Base-by-base conservation (phyloP, 2,329 filamentous ascomycete species). In the Kalmusia sp. region DNA sequence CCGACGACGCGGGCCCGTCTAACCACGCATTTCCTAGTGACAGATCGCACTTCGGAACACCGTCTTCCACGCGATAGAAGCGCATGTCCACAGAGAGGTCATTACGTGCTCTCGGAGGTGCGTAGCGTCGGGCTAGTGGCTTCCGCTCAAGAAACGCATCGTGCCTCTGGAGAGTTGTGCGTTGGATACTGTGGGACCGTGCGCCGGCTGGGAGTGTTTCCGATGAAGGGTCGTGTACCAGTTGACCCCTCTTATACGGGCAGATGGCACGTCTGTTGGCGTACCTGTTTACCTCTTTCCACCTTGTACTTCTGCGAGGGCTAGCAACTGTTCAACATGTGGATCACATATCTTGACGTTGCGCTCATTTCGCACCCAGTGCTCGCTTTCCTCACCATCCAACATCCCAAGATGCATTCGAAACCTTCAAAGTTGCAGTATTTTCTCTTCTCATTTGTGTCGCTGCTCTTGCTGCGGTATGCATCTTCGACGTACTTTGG, bases 291-390 rank as follows among this genome's bases (percentile, higher is more conserved):
- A 22, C 52, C 28, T 54, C 47, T 46, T 49, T 35, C 48, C 28
- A 22, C 38, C 34, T 27, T 25, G 17, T 22, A 11, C 24, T 5
- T 47, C 30, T 21, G 45, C 44, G 22, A 38, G n/a, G 30, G 21
- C 33, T 30, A 41, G 7, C 19, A n/a, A 4, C 30, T 37, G 14
- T 25, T 51, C 39, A 55, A 35, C 39, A 66, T 70, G 68, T 63
- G 67, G 51, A 63, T 39, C 37, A 63, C 64, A 2, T 69, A 62
- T 58, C 52, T 70, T 31, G 68, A 71, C 52, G 49, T 70, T 50
- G 70, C 63, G 35, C 66, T 72, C 8, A 41, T 71, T 49, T 71
- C 64, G 57, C 67, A 69, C 48, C 67, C 70, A 0, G 52, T 72
- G 3, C 44, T 73, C 11, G 70, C 69, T 35, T 54, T 71, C 50